phyloP scores from a whole-genome alignment of 2,329 filamentous ascomycete species.

The Fusarium sp. region DNA sequence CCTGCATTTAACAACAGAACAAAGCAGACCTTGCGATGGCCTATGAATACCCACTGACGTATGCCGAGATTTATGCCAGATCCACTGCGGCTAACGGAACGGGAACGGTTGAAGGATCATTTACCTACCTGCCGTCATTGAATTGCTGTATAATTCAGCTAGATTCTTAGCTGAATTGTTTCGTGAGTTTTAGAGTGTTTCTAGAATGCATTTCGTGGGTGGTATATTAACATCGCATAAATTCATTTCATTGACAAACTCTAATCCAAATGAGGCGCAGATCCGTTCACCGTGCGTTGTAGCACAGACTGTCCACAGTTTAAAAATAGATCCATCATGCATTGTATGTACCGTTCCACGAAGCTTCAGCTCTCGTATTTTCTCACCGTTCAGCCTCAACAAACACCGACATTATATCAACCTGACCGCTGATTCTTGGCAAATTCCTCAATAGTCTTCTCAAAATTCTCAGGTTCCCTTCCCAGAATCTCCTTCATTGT shows the following conservation, averaged over 20 bases:
- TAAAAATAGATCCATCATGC: slow-evolving; percentile 11
- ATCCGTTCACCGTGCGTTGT: not conserved
- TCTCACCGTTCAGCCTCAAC: not conserved
- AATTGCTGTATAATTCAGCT: not conserved
- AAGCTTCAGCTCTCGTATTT: no score
- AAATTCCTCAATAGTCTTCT: slow-evolving; percentile 16
- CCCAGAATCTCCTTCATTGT: slow-evolving; percentile 11
- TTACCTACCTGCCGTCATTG: not conserved
- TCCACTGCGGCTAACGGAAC: not conserved
- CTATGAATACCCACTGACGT: slow-evolving; percentile 15
- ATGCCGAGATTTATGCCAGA: not conserved
- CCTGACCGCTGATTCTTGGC: not conserved
- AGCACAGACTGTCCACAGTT: not conserved
- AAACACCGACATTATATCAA: not conserved
- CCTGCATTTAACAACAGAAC: not conserved
- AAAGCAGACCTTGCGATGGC: not conserved
- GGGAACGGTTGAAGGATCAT: not conserved
- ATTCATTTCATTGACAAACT: not conserved
- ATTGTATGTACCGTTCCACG: not conserved
- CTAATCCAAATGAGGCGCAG: not conserved
- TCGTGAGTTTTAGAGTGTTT: no score
- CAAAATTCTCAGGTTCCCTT: slow-evolving; percentile 26
- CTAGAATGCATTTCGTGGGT: not conserved
- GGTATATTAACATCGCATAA: not conserved
- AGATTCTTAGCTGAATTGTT: no score